Base-by-base conservation (phyloP, 768 basidiomycete species). In the Lyophyllum shimeji region DNA sequence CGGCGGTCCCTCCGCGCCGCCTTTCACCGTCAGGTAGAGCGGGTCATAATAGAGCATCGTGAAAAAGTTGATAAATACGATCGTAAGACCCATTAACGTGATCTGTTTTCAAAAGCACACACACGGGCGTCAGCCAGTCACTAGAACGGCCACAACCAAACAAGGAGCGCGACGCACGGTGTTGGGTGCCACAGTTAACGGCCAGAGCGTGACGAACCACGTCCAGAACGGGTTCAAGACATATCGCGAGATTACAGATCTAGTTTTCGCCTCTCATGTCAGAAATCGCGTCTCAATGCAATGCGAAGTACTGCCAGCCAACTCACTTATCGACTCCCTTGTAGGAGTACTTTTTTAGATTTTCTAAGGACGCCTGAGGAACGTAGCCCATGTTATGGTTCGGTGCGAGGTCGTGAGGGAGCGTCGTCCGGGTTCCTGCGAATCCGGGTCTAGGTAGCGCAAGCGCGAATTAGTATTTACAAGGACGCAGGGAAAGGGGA, bases 181-280 rank as follows among this genome's bases (percentile, higher is more conserved):
- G 69, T 98, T 98, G 1, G 95, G 95, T 0, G 95, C 95, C 6
- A 98, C 77, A 44, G 77, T 85, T 44, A 80, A 76, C 1, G 95
- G 95, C 85, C 91, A 95, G 23, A 95, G 77, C 4, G 84, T 93
- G 52, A 96, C 90, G 58, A 96, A 84, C 90, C 90, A 90, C 31
- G 78, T 91, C 94, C 95, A 97, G 72, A 88, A 96, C 2, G 90
- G 90, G 43, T 85, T 82, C 51, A 98, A 76, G 21, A 95, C 73
- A 69, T 88, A 87, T 65, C 82, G 78, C 37, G 92, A 92, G 1
- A 90, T 63, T 29, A 91, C 61, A 8, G 93, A 95, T 68, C 92
- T 94, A 57, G n/a, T n/a, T n/a, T n/a, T n/a, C n/a, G n/a, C n/a
- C 29, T 34, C 43, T 33, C 48, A 6, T 43, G 34, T 52, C 33